Base-by-base conservation (phyloP, 768 basidiomycete genomes). In the Hydnum rufescens region DNA sequence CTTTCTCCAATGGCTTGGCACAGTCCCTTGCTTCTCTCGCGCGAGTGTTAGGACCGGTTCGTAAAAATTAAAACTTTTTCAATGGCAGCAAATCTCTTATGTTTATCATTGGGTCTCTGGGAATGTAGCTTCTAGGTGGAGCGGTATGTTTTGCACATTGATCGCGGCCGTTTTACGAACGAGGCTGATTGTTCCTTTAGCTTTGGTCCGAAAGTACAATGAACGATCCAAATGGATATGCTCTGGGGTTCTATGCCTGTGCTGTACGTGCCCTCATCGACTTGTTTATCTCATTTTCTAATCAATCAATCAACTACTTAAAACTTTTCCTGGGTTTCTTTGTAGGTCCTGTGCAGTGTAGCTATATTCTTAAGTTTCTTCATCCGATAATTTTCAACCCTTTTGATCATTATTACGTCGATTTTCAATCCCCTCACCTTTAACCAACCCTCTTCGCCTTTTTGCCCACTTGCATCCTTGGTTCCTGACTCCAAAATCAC, bases 21-120 rank as follows among this genome's bases (percentile, higher is more conserved):
- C 95, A 99, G 65, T 90, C 87, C 60, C 83, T 88, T 30, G 92
- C 93, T 57, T 90, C 87, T 57, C 76, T 93, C 25, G 87, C 92
- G 3, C 76, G 95, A 36, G 95, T 90, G 67, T 60, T 87, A 32
- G 95, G 88, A 22, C 88, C 90, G 22, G 60, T 65, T 28, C 53
- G 63, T 31, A 57, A 57, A 43, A 58, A 57, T 22, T 55, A 54
- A 32, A 53, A 60, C 13, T 32, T 6, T 18, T 26, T 16, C 49
- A 6, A 22, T 26, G 1, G 4, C 3, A 31, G 30, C 19, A 3
- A 6, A 44, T 50, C 30, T 28, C 8, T n/a, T 48, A n/a, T 36
- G 19, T n/a, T 6, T 50, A 4, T 22, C 4, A 3, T 4, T 3
- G 5, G 42, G 3, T 5, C 44, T 13, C 36, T 25, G 22, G 2